phyloP scores from a whole-genome alignment of 768 basidiomycete genomes.

The Butyriboletus loyo region DNA sequence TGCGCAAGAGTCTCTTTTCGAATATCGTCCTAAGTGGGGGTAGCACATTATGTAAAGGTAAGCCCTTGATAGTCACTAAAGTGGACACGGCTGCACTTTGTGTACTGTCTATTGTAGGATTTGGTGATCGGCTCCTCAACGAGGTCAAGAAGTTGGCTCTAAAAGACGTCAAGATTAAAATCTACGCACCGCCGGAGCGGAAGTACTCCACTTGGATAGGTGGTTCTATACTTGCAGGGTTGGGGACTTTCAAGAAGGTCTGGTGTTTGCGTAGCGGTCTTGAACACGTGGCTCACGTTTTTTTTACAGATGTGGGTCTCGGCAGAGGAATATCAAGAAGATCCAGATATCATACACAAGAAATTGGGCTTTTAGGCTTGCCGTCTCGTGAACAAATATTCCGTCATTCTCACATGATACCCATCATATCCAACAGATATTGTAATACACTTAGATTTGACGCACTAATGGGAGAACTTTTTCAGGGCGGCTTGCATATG shows the following conservation, averaged over 20 bases:
- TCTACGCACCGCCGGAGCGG: constrained; percentile 98
- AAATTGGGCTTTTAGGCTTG: constrained; percentile 73
- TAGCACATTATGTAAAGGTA: constrained; percentile 92
- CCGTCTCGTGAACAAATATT: constrained; percentile 9
- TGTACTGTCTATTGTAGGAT: constrained; percentile 48
- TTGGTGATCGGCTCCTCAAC: constrained; percentile 92
- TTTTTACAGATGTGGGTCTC: constrained; percentile 93
- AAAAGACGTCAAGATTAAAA: constrained; percentile 98
- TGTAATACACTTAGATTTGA: constrained; percentile 32
- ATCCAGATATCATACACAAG: constrained; percentile 97
- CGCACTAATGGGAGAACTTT: constrained; percentile 21
- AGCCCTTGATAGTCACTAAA: constrained; percentile 16
- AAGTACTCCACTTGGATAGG: constrained; percentile 98
- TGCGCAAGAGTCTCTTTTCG: constrained; percentile 91
- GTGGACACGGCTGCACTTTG: constrained; percentile 19
- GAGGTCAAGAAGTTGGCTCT: constrained; percentile 95
- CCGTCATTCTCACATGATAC: constrained; percentile 28
- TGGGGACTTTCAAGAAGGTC: constrained; percentile 98
- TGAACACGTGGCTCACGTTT: constrained; percentile 5
- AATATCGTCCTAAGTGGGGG: constrained; percentile 97
- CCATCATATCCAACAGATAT: constrained; percentile 29
- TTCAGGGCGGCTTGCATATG: constrained; percentile 19
- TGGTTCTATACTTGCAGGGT: constrained; percentile 91
- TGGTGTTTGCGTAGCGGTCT: background rate
- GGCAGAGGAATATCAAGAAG: constrained; percentile 98